These are phyloP conservation scores for Saturnispora gosingensis DNA, from an alignment of 805 yeast genomes.

Conservation along the genomic window DNA sequence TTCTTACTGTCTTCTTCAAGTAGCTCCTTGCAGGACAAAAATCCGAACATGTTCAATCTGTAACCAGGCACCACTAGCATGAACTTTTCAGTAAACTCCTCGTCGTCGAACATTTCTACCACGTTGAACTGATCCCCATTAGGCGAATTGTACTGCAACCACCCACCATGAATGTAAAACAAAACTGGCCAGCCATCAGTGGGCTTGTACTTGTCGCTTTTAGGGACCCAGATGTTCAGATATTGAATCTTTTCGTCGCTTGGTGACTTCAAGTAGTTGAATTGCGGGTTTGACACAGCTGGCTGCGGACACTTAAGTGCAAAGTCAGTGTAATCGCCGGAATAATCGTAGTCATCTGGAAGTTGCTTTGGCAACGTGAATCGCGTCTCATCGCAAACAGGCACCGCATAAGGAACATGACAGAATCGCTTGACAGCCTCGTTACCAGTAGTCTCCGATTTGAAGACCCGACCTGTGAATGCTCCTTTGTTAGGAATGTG, in stretches of 20 bases:
- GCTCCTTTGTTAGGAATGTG: constrained; percentile 21
- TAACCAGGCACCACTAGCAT: constrained; percentile 32
- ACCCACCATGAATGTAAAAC: constrained; percentile 36
- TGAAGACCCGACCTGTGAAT: constrained; percentile 22
- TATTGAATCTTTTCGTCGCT: constrained; percentile 28
- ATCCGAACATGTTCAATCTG: constrained; percentile 33
- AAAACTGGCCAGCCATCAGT: constrained; percentile 35
- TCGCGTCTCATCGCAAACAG: constrained; percentile 26
- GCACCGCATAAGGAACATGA: constrained; percentile 29
- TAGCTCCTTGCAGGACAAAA: constrained; percentile 31
- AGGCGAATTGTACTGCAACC: constrained; percentile 30
- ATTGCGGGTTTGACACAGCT: constrained; percentile 21
- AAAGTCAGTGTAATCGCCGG: constrained; percentile 30
- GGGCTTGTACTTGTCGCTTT: constrained; percentile 25
- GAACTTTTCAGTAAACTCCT: constrained; percentile 25
- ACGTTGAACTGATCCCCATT: constrained; percentile 19
- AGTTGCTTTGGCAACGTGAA: constrained; percentile 25
- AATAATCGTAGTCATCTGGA: constrained; percentile 29
- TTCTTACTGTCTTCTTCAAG: constrained; percentile 24
- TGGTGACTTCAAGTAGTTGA: constrained; percentile 20
- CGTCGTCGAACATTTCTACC: constrained; percentile 20
- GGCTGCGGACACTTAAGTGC: constrained; percentile 34
- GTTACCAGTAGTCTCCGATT: constrained; percentile 13
- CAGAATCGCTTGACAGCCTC: constrained; percentile 22
- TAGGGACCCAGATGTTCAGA: constrained; percentile 33